Evolutionary conservation across 768 basidiomycete genomes (phyloP).

Genomic region (Hypholoma fasciculare): DNA sequence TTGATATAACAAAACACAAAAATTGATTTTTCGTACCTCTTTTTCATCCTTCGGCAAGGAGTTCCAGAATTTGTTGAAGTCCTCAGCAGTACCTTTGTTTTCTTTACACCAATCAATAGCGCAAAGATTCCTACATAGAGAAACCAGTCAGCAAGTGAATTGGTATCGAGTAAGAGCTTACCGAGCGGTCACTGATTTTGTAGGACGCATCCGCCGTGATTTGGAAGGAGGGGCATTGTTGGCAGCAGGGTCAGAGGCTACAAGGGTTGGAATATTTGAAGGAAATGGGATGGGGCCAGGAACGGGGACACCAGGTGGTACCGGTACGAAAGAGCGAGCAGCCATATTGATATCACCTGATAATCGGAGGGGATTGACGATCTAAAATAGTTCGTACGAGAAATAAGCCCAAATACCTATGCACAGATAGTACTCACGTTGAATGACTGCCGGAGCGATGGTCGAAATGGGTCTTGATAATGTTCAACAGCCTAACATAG

Average conservation of each 20-base stretch:
- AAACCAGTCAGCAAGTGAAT: neutral
- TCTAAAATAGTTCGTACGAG: neutral
- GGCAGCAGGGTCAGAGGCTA: neutral
- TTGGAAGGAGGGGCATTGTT: neutral
- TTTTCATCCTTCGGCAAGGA: neutral
- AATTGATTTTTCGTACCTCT: neutral
- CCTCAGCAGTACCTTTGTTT: neutral
- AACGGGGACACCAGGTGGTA: neutral
- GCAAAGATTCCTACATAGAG: neutral
- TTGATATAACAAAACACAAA: neutral
- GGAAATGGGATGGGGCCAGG: neutral
- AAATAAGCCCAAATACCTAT: neutral
- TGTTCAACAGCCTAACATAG: neutral
- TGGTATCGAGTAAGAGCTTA: neutral
- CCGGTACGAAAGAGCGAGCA: neutral
- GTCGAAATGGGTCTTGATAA: neutral
- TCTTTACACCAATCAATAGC: slow-evolving; percentile 2
- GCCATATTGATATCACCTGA: neutral
- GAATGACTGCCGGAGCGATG: neutral
- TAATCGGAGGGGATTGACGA: neutral
- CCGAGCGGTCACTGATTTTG: slow-evolving; percentile 1
- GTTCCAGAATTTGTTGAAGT: slow-evolving; percentile 1
- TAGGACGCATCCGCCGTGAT: neutral
- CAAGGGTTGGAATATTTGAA: neutral
- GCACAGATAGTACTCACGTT: neutral